Base-by-base conservation (phyloP, 2,329 filamentous ascomycete genomes). In the Fusarium sp. region DNA sequence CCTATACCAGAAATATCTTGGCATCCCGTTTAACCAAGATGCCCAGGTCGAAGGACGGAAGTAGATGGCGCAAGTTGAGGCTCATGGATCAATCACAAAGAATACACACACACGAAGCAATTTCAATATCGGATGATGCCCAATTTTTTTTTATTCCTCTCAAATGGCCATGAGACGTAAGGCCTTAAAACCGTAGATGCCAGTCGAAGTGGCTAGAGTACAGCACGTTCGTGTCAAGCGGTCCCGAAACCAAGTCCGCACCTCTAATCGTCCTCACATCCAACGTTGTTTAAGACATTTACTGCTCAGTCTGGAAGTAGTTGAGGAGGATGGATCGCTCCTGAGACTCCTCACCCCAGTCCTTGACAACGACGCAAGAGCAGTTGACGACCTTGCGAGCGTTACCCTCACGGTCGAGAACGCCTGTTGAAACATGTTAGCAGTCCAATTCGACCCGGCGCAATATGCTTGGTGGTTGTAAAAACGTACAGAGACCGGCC, bases 381-480 rank as follows among this genome's bases (percentile, higher is more conserved):
- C 96, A 99, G 92, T 99, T 99, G 88, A 99, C 96, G 77, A 99
- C 95, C 92, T 99, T 99, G 86, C 96, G 93, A 80, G 96, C 94
- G 86, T 99, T 99, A 79, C 96, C 96, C 87, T 99, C 96, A 81
- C 96, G 95, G 88, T 99, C 96, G 79, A 99, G 91, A 78, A 97
- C 94, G 87, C 95, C 95, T 97, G 57, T 53, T 50, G 57, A 51
- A 44, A 8, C 16, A 45, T 59, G 70, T 81, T 79, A 83, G 80
- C 59, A 71, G 36, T 49, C 49, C 34, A 26, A 54, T 26, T 57
- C 57, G 31, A 33, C 20, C 18, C n/a, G 47, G 5, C 12, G 10
- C 31, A 9, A 23, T 40, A 50, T n/a, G 53, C 5, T 23, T 34
- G 28, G 16, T 16, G 18, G 16, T 37, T 28, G 45, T 41, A 72